Percentiles rank a stretch among this genome's conserved stretches.
Conservation (phyloP, 73 alveolate species). For the Tetrahymena malaccensis region DNA sequence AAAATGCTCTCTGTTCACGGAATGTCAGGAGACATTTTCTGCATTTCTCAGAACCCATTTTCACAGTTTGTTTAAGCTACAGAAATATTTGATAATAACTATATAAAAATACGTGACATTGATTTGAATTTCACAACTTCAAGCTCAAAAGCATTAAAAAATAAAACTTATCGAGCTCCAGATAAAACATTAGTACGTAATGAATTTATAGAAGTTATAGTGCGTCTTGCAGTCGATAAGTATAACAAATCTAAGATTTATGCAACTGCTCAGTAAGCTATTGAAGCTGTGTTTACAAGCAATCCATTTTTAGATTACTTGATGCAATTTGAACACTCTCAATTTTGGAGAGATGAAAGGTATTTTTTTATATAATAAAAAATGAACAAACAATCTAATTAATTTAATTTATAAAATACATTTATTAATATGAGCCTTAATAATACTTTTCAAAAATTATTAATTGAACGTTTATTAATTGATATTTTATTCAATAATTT, state of each 20-base stretch:
- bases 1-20: background rate
- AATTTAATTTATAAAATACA: too few species aligned
- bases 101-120: conserved; percentile 27
- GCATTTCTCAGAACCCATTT: conserved; percentile 28
- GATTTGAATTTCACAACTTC: conserved; percentile 40
- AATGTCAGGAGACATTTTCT: conserved; percentile 11
- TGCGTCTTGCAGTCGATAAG: conserved; percentile 48
- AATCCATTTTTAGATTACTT: background rate
- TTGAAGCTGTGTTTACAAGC: background rate
- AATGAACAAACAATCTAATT: background rate
- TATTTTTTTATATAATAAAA: background rate
- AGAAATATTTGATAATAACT: background rate
- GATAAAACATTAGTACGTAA: conserved; percentile 45
- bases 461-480: background rate
- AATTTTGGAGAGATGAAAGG: conserved; percentile 40
- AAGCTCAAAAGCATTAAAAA: conserved; percentile 11
- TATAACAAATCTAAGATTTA: conserved; percentile 30
- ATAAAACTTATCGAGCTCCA: conserved; percentile 7
- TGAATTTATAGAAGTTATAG: conserved; percentile 43
- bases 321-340: background rate
- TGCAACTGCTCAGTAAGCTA: background rate
- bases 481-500: background rate
- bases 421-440: background rate
- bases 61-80: background rate
- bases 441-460: background rate